phyloP scores from a whole-genome alignment of 192 early-diverging fungal species.

The Coemansia sp. region DNA sequence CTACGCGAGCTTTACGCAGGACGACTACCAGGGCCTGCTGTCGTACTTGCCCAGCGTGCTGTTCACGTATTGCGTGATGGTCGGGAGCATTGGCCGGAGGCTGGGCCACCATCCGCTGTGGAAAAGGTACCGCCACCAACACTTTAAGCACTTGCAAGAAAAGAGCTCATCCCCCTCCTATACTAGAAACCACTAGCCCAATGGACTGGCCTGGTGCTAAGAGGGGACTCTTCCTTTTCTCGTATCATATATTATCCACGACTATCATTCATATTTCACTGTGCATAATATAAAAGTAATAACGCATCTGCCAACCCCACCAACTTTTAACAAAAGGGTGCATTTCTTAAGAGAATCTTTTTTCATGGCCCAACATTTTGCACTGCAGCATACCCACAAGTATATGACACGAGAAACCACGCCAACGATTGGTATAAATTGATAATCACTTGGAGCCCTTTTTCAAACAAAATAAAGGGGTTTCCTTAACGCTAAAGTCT shows the following conservation, averaged over 20 bases:
- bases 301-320: too few relatives aligned
- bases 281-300: too few relatives aligned
- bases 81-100: constrained; percentile 40
- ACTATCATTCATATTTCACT: too few relatives aligned
- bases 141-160: background rate
- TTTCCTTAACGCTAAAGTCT: constrained; percentile 50
- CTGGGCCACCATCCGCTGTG: constrained; percentile 37
- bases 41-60: constrained; percentile 44
- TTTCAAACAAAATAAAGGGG: background rate
- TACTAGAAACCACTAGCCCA: background rate
- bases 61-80: constrained; percentile 53
- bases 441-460: background rate
- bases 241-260: too few relatives aligned
- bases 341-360: too few relatives aligned
- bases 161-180: background rate
- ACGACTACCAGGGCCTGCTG: constrained; percentile 44
- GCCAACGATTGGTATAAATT: background rate
- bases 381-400: background rate
- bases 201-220: too few relatives aligned
- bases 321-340: too few relatives aligned
- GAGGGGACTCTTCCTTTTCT: background rate
- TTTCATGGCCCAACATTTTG: too few relatives aligned
- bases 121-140: constrained; percentile 8
- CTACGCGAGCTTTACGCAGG: constrained; percentile 29
- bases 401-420: background rate